Evolutionary conservation across 192 early-diverging fungal species (phyloP).

Genomic region (Irineochytrium annulatum): DNA sequence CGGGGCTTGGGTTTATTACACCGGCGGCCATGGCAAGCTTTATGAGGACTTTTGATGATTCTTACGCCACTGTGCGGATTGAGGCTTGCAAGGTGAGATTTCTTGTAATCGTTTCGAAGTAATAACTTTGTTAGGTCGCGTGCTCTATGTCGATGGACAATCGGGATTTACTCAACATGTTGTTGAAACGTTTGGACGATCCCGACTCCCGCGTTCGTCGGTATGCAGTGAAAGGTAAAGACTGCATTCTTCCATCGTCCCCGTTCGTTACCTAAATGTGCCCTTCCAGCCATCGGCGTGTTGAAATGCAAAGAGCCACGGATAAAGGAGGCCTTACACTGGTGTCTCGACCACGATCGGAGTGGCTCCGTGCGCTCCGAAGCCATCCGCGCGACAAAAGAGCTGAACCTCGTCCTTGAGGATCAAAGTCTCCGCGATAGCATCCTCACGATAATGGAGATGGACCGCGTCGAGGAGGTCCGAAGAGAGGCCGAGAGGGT

Average conservation of each 20-base stretch:
- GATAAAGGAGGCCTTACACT: slow-evolving; percentile 38
- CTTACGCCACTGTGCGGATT: slow-evolving; percentile 38
- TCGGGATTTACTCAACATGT: slow-evolving; percentile 27
- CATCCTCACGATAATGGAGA: slow-evolving; percentile 33
- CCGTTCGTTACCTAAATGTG: too few relatives aligned
- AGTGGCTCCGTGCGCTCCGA: slow-evolving; percentile 39
- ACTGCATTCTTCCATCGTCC: not conserved
- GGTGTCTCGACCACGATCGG: slow-evolving; percentile 39
- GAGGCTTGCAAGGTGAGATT: slow-evolving; percentile 49
- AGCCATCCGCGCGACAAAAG: slow-evolving; percentile 34
- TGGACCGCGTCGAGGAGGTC: slow-evolving; percentile 33
- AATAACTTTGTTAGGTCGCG: slow-evolving; percentile 29
- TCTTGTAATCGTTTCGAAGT: not conserved
- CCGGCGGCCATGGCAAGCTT: slow-evolving; percentile 19
- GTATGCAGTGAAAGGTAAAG: slow-evolving; percentile 46
- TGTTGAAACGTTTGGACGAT: slow-evolving; percentile 39
- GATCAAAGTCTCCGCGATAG: slow-evolving; percentile 32
- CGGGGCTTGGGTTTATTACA: slow-evolving; percentile 29
- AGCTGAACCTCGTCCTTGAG: slow-evolving; percentile 31
- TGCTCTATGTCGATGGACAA: slow-evolving; percentile 30
- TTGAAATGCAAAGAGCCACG: slow-evolving; percentile 35
- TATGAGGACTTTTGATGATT: slow-evolving; percentile 37
- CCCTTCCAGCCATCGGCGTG: slow-evolving; percentile 32
- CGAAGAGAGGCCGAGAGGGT: slow-evolving; percentile 40
- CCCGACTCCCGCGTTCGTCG: slow-evolving; percentile 38